Conservation (phyloP, 148 eudicot genomes). For the Heliamphora exappendiculata region DNA sequence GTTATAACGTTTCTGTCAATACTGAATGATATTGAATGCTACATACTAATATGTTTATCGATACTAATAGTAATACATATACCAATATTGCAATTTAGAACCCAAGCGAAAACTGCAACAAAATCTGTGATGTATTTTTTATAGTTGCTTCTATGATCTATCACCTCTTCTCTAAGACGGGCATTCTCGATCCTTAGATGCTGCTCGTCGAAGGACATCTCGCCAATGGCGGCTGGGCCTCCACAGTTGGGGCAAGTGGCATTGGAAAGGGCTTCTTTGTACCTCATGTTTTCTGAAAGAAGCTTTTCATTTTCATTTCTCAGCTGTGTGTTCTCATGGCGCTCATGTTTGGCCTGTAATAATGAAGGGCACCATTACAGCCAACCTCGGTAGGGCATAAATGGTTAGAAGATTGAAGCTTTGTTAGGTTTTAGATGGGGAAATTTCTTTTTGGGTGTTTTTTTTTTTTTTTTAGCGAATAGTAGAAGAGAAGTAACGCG, state of each 20-base stretch:
- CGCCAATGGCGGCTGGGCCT: constrained; percentile 81
- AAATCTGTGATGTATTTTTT: not conserved
- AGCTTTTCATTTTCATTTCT: constrained; percentile 85
- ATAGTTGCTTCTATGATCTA: not conserved
- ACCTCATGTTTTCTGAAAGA: constrained; percentile 63
- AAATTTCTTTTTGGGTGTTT: not conserved
- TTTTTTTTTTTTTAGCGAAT: no score
- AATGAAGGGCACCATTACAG: not conserved
- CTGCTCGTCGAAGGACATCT: constrained; percentile 86
- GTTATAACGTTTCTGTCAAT: no score
- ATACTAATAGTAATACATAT: no score
- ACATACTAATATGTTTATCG: no score
- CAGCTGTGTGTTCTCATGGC: constrained; percentile 63
- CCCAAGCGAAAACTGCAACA: no score
- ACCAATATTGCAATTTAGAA: no score
- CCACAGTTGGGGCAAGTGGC: constrained; percentile 83
- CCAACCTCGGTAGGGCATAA: not conserved
- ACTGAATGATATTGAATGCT: no score
- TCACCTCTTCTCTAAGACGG: constrained; percentile 79
- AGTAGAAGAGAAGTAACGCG: no score
- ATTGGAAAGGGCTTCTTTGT: constrained; percentile 66
- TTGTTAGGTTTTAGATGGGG: not conserved
- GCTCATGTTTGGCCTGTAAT: constrained; percentile 69
- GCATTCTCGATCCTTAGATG: constrained; percentile 79
- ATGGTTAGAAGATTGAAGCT: not conserved